These are phyloP conservation scores for Melocanna baccifera DNA, from an alignment of 176 grass and related monocot species.

Conservation along the genomic window DNA sequence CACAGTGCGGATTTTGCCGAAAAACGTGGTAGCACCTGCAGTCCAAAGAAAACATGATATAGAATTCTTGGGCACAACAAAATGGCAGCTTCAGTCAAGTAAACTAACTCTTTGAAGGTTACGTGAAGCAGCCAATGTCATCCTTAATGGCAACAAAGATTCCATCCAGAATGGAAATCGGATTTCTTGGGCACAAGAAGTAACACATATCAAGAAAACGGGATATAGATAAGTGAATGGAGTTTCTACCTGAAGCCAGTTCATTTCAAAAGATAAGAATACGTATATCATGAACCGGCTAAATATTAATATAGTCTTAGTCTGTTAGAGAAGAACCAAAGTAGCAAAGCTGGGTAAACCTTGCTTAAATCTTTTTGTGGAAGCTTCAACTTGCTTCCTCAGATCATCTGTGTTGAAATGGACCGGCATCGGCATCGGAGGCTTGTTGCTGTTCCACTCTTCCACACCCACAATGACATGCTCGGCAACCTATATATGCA, in stretches of 20 bases:
- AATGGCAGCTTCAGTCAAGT: slow-evolving; percentile 5
- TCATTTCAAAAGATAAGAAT: neutral
- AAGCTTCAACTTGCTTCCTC: slow-evolving; percentile 78
- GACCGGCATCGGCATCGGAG: slow-evolving; percentile 76
- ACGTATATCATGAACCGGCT: neutral
- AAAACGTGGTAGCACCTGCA: slow-evolving; percentile 79
- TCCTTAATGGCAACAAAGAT: slow-evolving; percentile 91
- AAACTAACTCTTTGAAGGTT: slow-evolving; percentile 72
- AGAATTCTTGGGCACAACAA: neutral
- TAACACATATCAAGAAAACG: neutral
- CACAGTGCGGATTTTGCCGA: slow-evolving; percentile 60
- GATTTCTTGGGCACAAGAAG: slow-evolving; percentile 55
- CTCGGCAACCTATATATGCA: slow-evolving; percentile 62
- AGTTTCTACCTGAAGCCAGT: neutral
- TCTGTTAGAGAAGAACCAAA: neutral
- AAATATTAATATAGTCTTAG: neutral
- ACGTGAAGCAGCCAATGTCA: slow-evolving; percentile 89
- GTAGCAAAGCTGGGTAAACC: slow-evolving; percentile 26
- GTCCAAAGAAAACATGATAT: neutral
- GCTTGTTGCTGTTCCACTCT: slow-evolving; percentile 62
- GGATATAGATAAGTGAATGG: neutral
- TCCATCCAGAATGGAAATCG: slow-evolving; percentile 73
- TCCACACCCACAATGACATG: slow-evolving; percentile 65
- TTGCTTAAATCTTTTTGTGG: slow-evolving; percentile 71
- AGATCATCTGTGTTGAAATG: slow-evolving; percentile 63